Conservation (phyloP, 805 yeast species). For the Barnettozyma californica region DNA sequence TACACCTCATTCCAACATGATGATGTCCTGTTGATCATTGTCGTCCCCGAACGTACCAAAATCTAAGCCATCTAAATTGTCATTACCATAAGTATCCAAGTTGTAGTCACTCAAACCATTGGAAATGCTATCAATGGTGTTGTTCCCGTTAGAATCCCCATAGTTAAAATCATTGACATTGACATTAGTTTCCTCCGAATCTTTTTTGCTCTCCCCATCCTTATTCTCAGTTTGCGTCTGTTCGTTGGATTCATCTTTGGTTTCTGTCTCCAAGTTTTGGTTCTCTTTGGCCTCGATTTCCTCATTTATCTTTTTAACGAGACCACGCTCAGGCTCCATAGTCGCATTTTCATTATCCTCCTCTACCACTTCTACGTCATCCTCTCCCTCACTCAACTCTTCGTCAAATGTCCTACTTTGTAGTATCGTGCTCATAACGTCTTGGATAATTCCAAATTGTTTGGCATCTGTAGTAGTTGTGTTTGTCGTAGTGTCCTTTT, state of each 20-base stretch:
- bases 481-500: slow-evolving; percentile 7
- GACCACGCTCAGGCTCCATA: neutral
- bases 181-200: neutral
- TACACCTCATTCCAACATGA: slow-evolving; percentile 11
- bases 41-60: slow-evolving; percentile 13
- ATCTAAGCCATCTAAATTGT: slow-evolving; percentile 11
- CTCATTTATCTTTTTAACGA: neutral
- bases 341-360: neutral
- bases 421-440: slow-evolving; percentile 9
- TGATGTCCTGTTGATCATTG: slow-evolving; percentile 8
- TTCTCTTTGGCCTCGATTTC: neutral
- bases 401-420: slow-evolving; percentile 8
- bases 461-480: slow-evolving; percentile 7
- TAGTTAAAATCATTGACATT: neutral
- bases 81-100: slow-evolving; percentile 7
- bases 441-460: slow-evolving; percentile 8
- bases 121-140: slow-evolving; percentile 7
- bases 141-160: neutral
- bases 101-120: slow-evolving; percentile 6
- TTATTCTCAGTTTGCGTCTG: neutral
- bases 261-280: neutral
- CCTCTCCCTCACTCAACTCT: slow-evolving; percentile 11
- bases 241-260: neutral
- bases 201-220: neutral
- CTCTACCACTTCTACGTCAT: slow-evolving; percentile 7